These are phyloP conservation scores for Silene conica DNA, from an alignment of 148 eudicot species.

Conservation along the genomic window DNA sequence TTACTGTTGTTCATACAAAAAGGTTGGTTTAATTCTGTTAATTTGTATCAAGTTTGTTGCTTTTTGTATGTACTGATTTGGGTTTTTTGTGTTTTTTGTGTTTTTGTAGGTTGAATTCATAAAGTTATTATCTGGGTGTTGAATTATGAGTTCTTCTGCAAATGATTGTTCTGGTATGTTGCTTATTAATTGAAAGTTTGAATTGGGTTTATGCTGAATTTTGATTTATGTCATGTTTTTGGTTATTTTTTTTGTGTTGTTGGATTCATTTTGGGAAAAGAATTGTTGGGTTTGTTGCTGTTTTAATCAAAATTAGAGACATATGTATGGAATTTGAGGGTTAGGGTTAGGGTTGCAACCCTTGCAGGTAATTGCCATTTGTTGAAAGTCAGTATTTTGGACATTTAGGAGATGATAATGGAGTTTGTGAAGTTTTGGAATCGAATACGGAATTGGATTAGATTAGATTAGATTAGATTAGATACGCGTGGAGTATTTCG, in stretches of 20 bases:
- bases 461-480: too few relatives aligned
- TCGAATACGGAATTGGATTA: background rate
- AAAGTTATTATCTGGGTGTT: background rate
- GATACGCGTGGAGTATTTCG: too few relatives aligned
- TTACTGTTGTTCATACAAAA: background rate
- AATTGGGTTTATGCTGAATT: slow-evolving; percentile 1
- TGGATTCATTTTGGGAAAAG: background rate
- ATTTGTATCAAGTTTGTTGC: background rate
- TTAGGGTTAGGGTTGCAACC: too few relatives aligned
- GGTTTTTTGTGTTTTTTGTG: background rate
- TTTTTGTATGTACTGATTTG: background rate
- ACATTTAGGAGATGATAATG: background rate
- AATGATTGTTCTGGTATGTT: slow-evolving; percentile 23
- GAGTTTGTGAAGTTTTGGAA: background rate
- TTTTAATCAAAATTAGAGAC: background rate
- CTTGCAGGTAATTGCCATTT: background rate
- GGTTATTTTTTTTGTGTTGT: background rate
- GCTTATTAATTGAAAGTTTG: background rate
- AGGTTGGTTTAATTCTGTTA: slow-evolving; percentile 1
- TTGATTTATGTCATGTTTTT: background rate
- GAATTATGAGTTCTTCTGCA: slow-evolving; percentile 22
- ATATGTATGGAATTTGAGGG: background rate
- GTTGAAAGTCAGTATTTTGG: background rate
- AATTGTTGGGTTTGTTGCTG: background rate
- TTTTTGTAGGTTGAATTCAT: slow-evolving; percentile 1